phyloP scores from a whole-genome alignment of 192 early-diverging fungal species.

The Entrophospora sp. region DNA sequence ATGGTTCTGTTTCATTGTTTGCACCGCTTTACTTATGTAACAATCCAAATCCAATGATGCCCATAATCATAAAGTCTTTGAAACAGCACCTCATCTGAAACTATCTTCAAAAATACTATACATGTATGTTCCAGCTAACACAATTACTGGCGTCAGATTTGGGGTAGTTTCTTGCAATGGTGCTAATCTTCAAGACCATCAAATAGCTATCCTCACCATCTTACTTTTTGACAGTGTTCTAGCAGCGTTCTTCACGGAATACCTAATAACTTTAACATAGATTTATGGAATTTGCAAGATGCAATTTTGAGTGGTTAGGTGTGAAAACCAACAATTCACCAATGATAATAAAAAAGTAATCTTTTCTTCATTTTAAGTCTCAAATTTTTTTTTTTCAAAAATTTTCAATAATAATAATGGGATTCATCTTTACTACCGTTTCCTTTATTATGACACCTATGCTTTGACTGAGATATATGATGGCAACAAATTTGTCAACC shows the following conservation, averaged over 20 bases:
- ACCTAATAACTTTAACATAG: conserved; percentile 10
- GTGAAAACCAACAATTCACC: no score
- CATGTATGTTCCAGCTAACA: background rate
- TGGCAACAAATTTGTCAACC: no score
- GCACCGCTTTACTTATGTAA: conserved; percentile 4
- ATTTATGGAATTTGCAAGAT: conserved; percentile 4
- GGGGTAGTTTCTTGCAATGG: background rate
- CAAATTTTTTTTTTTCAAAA: no score
- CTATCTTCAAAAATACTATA: background rate
- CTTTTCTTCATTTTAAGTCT: no score
- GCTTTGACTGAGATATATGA: no score
- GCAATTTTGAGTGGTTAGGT: background rate
- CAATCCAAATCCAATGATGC: conserved; percentile 1
- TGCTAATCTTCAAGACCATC: background rate
- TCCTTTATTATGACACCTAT: no score
- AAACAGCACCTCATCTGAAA: background rate
- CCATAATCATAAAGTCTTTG: background rate
- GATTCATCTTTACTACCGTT: no score
- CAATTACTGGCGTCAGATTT: background rate
- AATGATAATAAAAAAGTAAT: no score
- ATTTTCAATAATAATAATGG: no score
- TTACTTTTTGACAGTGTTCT: conserved; percentile 11
- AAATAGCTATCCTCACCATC: background rate
- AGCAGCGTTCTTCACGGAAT: background rate
- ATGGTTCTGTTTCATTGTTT: background rate